Percentiles rank a stretch among this genome's conserved stretches.
Conservation (phyloP, 1,139 yeast species). For the Magnusiomyces suaveolens region DNA sequence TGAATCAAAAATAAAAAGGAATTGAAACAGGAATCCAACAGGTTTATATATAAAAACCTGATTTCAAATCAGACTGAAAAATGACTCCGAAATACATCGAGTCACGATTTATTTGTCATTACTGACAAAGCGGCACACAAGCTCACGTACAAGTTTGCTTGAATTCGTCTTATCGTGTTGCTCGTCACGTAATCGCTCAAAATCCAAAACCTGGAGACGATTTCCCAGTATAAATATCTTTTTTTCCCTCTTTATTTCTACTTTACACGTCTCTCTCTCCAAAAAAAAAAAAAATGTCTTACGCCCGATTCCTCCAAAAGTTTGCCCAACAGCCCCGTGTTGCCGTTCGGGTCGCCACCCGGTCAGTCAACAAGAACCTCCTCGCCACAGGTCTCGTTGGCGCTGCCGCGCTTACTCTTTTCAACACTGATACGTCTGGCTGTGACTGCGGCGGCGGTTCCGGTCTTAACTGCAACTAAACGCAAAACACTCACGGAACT, state of each 20-base stretch:
- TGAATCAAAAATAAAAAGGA: background rate
- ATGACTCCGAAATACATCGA: no score
- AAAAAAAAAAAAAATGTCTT: no score
- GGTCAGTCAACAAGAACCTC: background rate
- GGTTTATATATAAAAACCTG: no score
- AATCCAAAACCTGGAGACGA: no score
- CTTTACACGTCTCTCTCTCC: background rate
- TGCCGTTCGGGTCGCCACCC: background rate
- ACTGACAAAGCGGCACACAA: no score
- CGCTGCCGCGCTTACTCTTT: slow-evolving; percentile 7
- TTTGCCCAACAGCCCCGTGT: slow-evolving; percentile 5
- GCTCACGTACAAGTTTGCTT: no score
- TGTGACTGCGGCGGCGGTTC: slow-evolving; percentile 1
- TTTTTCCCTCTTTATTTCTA: background rate
- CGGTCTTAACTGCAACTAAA: slow-evolving; percentile 1
- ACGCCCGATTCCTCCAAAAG: background rate
- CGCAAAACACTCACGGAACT: background rate
- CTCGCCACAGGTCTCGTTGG: slow-evolving; percentile 3
- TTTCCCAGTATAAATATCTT: background rate
- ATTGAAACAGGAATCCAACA: no score
- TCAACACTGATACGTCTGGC: background rate
- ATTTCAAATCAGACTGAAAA: no score
- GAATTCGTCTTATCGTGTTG: background rate
- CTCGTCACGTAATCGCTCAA: background rate
- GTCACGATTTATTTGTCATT: no score